These are phyloP conservation scores for Henckelia pumila DNA, from an alignment of 257 asterid genomes.

Conservation along the genomic window DNA sequence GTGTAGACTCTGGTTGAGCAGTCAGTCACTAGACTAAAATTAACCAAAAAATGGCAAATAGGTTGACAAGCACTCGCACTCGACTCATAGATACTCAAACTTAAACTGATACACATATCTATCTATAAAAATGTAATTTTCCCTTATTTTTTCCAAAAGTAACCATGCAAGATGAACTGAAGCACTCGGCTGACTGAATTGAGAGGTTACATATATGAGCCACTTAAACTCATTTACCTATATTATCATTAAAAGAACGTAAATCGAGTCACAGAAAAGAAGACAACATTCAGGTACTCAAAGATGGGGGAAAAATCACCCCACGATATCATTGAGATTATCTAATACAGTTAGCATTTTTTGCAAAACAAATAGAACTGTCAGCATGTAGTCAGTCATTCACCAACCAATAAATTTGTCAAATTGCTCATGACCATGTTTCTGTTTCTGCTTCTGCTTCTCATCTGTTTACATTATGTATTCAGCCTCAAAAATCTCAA, in stretches of 20 bases:
- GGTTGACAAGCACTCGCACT: background rate
- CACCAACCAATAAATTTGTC: background rate
- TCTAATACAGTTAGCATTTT: constrained; percentile 31
- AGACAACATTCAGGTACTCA: constrained; percentile 13
- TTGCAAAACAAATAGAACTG: constrained; percentile 30
- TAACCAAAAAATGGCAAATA: background rate
- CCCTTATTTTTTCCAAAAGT: background rate
- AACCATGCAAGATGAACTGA: background rate
- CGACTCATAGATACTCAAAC: background rate
- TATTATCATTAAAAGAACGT: background rate
- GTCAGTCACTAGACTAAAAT: too few relatives aligned
- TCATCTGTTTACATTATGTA: constrained; percentile 11
- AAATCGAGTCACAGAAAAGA: background rate
- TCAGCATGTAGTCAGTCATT: constrained; percentile 20
- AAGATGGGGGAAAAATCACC: constrained; percentile 26
- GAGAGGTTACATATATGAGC: background rate
- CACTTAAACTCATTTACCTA: background rate
- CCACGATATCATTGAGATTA: constrained; percentile 36
- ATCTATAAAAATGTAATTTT: background rate
- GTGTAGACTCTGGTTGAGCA: background rate
- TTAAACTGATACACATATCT: background rate
- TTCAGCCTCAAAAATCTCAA: constrained; percentile 32
- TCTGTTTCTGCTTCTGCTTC: constrained; percentile 1
- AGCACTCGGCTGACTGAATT: background rate
- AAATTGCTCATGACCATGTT: constrained; percentile 18